Percentiles rank a stretch among this genome's conserved stretches.
These are phyloP conservation scores for Mitragyna speciosa DNA, from an alignment of 257 asterid species.

Conservation along the genomic window DNA sequence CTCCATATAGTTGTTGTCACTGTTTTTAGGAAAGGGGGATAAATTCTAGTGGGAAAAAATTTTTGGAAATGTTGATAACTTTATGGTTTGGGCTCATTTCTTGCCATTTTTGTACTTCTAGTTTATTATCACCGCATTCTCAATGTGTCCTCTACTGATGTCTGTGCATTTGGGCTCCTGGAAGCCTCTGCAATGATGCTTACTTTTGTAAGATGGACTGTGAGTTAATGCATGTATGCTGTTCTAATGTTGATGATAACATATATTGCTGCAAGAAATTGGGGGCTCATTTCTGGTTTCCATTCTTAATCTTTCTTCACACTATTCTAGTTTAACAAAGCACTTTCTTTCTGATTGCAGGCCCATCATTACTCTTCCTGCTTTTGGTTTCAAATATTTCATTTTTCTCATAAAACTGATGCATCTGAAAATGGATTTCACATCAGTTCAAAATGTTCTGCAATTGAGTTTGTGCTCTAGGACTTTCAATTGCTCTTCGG, in stretches of 20 bases:
- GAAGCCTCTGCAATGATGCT: not conserved
- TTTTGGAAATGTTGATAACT: not conserved
- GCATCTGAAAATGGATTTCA: conserved; percentile 41
- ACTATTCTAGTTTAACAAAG: not conserved
- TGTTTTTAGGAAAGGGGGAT: not conserved
- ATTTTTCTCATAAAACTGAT: conserved; percentile 42
- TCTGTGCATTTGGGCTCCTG: not conserved
- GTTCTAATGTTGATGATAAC: not conserved
- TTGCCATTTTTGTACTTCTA: not conserved
- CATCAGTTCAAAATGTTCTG: conserved; percentile 41
- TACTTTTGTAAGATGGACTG: not conserved
- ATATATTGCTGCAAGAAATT: no score
- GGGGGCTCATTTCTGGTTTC: not conserved
- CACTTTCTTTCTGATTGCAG: conserved; percentile 42
- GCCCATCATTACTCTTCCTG: conserved; percentile 68
- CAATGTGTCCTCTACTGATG: not conserved
- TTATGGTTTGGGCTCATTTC: not conserved
- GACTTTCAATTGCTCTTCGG: conserved; percentile 74
- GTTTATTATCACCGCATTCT: not conserved
- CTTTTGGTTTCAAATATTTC: conserved; percentile 33
- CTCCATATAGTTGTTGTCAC: not conserved
- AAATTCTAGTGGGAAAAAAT: not conserved
- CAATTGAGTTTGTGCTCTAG: conserved; percentile 58
- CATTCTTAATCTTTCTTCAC: not conserved
- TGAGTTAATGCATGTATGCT: not conserved